These are phyloP conservation scores for Lactarius tabidus DNA, from an alignment of 768 basidiomycete genomes.

Conservation along the genomic window DNA sequence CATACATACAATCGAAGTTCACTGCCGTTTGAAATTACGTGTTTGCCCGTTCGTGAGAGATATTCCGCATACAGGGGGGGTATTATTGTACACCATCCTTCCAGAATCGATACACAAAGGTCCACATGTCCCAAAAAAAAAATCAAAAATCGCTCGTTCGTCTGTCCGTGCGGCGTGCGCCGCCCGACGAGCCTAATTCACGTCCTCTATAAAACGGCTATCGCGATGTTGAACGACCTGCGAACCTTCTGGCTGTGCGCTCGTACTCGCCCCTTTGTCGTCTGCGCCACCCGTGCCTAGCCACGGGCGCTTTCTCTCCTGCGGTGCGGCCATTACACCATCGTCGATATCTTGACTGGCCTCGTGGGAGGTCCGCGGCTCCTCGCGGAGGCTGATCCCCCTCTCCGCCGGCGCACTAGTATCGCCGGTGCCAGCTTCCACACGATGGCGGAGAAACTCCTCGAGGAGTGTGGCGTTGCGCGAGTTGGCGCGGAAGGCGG, in stretches of 20 bases:
- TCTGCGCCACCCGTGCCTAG: neutral
- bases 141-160: too few relatives aligned
- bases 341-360: neutral
- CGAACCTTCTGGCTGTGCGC: neutral
- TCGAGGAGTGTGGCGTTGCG: constrained; percentile 85
- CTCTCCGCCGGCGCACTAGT: neutral
- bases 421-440: constrained; percentile 28
- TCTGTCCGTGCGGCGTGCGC: neutral
- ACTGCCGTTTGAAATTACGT: neutral
- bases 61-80: neutral
- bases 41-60: neutral
- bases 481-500: constrained; percentile 81
- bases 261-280: neutral
- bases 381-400: neutral
- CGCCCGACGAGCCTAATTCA: neutral
- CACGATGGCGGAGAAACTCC: constrained; percentile 75
- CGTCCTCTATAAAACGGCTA: constrained; percentile 25
- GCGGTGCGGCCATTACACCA: neutral
- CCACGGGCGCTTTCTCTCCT: neutral
- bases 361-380: neutral
- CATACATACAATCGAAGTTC: neutral
- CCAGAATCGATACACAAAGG: neutral
- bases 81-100: neutral
- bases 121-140: neutral
- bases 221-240: constrained; percentile 12